Base-by-base conservation (phyloP, 345 rosid genomes). In the Hibiscus syriacus region DNA sequence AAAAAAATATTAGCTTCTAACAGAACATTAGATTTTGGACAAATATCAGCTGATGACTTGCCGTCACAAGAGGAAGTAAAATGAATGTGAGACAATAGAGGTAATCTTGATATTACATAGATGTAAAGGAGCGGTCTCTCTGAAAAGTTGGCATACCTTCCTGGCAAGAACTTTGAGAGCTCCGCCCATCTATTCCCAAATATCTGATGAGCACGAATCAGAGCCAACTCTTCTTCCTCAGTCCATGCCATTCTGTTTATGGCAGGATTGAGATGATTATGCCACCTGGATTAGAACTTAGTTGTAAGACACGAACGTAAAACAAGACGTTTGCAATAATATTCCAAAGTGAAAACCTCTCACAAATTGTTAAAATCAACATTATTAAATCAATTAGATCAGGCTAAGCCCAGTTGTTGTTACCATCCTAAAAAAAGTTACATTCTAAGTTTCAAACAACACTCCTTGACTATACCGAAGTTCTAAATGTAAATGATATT, bases 101-200 rank as follows among this genome's bases (percentile, higher is more conserved):
- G 74, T 25, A 70, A 10, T 0, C 49, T 49, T 27, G 16, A 12
- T 20, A 55, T 17, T 36, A 66, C 63, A 38, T 43, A 30, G 20
- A 68, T 46, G 20, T 41, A 45, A 59, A 74, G 55, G 13, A 26
- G 56, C 41, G 3, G 54, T 26, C 11, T 68, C 54, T 58, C 39
- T 73, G 55, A 75, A 65, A 58, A 64, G 52, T 49, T 13, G 20
- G 49, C 69, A 69, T 85, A 92, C 99, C 99, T 92, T 83, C 99
- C 99, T 76, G 98, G 98, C 78, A 95, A 85, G 82, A 90, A 86
- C 82, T 95, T 92, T 55, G 99, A 79, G 54, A 95, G 82, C 85
- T 95, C 98, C 16, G 98, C 99, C 99, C 99, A 95, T 88, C 81
- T 84, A 86, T 94, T 94, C 60, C 99, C 99, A 61, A 84, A 88